Percentiles rank a stretch among this genome's conserved stretches.
Evolutionary conservation across 805 yeast genomes (phyloP).

Genomic region (Alloascoidea africana): DNA sequence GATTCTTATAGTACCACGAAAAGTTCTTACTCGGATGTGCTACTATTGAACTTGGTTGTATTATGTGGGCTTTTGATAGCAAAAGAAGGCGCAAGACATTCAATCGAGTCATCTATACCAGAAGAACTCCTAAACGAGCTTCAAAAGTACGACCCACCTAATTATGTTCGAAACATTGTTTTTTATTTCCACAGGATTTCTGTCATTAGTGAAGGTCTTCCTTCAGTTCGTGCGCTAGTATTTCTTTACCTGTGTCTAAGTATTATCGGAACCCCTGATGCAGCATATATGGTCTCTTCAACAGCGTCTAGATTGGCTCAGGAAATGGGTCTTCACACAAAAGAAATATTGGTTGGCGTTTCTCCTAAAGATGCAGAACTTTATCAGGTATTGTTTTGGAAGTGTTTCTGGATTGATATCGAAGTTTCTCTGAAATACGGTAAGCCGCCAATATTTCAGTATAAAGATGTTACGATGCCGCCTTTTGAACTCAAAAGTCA

Average conservation of each 20-base stretch:
- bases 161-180: slow-evolving; percentile 23
- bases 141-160: background rate
- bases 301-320: slow-evolving; percentile 38
- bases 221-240: slow-evolving; percentile 31
- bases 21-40: slow-evolving; percentile 1
- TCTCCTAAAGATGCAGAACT: slow-evolving; percentile 20
- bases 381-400: slow-evolving; percentile 32
- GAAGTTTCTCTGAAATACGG: slow-evolving; percentile 30
- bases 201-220: slow-evolving; percentile 33
- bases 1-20: too few species aligned
- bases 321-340: slow-evolving; percentile 41
- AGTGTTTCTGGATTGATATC: slow-evolving; percentile 29
- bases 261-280: slow-evolving; percentile 7
- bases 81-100: background rate
- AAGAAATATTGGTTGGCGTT: slow-evolving; percentile 26
- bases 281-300: slow-evolving; percentile 21
- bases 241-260: slow-evolving; percentile 25
- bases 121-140: background rate
- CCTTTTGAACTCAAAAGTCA: too few species aligned
- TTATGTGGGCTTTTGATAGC: too few species aligned
- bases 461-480: background rate
- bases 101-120: background rate
- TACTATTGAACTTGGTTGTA: background rate
- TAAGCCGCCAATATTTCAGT: slow-evolving; percentile 27
- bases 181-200: slow-evolving; percentile 37